Evolutionary conservation across 441 rosid genomes (phyloP).

Genomic region (Eutrema salsugineum): DNA sequence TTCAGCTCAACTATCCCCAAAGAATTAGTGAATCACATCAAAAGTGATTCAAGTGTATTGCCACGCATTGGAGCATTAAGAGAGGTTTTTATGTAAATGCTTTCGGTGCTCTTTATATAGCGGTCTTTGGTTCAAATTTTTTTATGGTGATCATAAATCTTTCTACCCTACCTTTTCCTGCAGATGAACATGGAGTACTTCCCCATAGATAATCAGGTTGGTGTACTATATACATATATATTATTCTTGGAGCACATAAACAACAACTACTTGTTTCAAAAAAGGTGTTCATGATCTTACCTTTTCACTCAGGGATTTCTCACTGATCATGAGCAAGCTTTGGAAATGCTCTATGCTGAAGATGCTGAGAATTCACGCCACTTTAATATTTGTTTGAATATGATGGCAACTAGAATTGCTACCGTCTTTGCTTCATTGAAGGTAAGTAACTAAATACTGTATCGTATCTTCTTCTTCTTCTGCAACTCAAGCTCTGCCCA

Average conservation of each 20-base stretch:
- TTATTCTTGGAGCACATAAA: not conserved
- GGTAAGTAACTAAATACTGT: constrained; percentile 24
- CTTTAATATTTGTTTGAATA: constrained; percentile 49
- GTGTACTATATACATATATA: too few relatives aligned
- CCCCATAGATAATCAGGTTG: constrained; percentile 66
- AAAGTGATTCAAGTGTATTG: constrained; percentile 57
- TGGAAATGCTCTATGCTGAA: constrained; percentile 49
- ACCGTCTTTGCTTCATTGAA: constrained; percentile 73
- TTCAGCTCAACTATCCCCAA: constrained; percentile 61
- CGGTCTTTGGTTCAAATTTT: too few relatives aligned
- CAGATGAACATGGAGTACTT: constrained; percentile 78
- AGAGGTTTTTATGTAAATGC: constrained; percentile 35
- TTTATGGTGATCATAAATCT: too few relatives aligned
- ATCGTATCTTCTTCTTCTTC: not conserved
- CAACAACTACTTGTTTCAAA: too few relatives aligned
- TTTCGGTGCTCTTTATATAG: too few relatives aligned
- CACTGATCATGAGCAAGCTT: constrained; percentile 67
- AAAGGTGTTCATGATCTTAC: not conserved
- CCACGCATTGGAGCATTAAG: constrained; percentile 70
- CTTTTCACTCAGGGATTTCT: constrained; percentile 59
- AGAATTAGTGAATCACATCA: constrained; percentile 66
- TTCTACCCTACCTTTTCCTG: constrained; percentile 4
- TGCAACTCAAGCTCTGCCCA: not conserved
- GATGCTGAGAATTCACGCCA: constrained; percentile 48
- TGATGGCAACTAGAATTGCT: constrained; percentile 62